Evolutionary conservation across 352 stramenopile genomes (phyloP), one percentile per base, ranked within the genome.

Genomic region (Globisporangium viniferum): DNA sequence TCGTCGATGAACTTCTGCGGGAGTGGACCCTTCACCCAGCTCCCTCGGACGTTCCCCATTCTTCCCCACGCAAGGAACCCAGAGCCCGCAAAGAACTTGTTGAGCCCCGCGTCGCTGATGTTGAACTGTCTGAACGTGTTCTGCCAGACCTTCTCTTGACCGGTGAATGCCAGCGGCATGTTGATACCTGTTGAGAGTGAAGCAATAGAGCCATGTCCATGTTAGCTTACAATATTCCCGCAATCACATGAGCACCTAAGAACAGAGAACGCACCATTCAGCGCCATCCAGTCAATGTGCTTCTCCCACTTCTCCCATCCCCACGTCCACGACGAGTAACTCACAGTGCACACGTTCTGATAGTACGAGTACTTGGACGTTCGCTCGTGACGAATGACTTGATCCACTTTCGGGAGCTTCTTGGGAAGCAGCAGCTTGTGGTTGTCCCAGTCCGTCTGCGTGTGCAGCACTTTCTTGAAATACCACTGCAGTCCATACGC

Each of bases 221-320:
- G 59, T 33, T 44, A 49, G 54, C 10, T 27, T 18, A 56, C 49
- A 24, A 56, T 9, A 31, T 31, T 5, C 12, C 8, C n/a, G 15
- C n/a, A 18, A 18, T 9, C n/a, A 31, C 49, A 31, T 18, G 4
- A 12, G 10, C 49, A 7, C 1, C n/a, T 31, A 15, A 18, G 7
- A 24, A 6, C 49, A 56, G 4, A 60, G 1, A 1, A 62, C 60
- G n/a, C 48, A 86, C 85, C 92, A 57, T 94, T 96, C n/a, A 98
- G 72, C 18, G 90, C 90, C 84, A 97, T 95, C 91, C 91, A 97
- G 78, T 98, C 92, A 65, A 98, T 91, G 73, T 97, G 90, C 3
- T 77, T 74, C 73, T 97, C 86, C 93, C 93, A 98, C 66, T 93
- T 75, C n/a, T 71, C 33, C 86, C 89, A 97, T 22, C 87, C 82